A percentile compares a stretch with the other conserved stretches of the same genome.
These are phyloP conservation scores for Populus hybrid DNA, from an alignment of 441 rosid genomes.

Conservation along the genomic window DNA sequence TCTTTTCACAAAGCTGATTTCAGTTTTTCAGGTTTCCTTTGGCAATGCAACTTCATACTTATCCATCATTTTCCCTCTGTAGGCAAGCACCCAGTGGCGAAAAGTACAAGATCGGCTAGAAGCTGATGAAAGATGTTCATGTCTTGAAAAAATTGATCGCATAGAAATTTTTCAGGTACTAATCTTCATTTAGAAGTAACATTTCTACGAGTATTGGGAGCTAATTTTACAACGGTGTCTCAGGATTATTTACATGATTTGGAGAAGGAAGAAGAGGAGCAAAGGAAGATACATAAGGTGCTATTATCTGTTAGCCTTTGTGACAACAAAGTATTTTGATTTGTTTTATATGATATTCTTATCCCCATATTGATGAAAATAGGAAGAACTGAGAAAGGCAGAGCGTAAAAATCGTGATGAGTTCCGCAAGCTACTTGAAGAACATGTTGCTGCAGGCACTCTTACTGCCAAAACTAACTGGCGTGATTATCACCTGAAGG, in stretches of 20 bases:
- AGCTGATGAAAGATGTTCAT: constrained; percentile 86
- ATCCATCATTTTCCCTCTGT: constrained; percentile 16
- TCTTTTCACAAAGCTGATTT: not conserved
- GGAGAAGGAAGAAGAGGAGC: constrained; percentile 94
- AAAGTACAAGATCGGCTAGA: constrained; percentile 68
- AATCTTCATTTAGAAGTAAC: constrained; percentile 2
- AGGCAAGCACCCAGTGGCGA: constrained; percentile 93
- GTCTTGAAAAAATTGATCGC: constrained; percentile 91
- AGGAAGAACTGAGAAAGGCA: constrained; percentile 84
- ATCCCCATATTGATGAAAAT: constrained; percentile 20
- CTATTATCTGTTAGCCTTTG: not conserved
- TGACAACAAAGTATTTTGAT: not conserved
- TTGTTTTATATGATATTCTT: not conserved
- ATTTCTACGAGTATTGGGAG: not conserved
- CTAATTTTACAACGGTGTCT: constrained; percentile 15
- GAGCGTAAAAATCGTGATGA: constrained; percentile 98
- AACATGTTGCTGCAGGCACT: constrained; percentile 66
- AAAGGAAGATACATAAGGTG: constrained; percentile 90
- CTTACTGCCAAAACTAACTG: constrained; percentile 85
- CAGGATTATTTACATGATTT: constrained; percentile 88
- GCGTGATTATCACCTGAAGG: constrained; percentile 86
- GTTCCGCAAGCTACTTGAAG: constrained; percentile 80
- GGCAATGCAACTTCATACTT: not conserved
- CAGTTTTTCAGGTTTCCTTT: not conserved
- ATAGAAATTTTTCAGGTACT: constrained; percentile 73